Conservation (phyloP, 306 rosid species). For the Rosa multiflora region DNA sequence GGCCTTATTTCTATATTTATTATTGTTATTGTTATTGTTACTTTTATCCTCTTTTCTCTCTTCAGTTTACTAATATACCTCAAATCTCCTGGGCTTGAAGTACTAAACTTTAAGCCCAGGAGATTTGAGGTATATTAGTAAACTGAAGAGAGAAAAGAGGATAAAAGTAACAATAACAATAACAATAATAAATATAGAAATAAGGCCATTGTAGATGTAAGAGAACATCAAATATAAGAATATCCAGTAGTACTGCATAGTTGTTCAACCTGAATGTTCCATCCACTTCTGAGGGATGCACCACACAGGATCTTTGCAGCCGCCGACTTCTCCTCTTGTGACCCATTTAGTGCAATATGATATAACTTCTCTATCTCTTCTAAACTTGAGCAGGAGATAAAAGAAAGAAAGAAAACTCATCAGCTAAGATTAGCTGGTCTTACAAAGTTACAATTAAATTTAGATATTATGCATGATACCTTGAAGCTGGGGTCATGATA, state of each 20-base stretch:
- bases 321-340: constrained; percentile 63
- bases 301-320: constrained; percentile 79
- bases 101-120: not conserved
- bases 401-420: constrained; percentile 16
- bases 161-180: no score
- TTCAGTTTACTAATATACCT: not conserved
- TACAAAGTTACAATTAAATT: constrained; percentile 11
- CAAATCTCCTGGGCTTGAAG: not conserved
- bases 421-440: constrained; percentile 21
- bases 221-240: not conserved
- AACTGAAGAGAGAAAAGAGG: not conserved
- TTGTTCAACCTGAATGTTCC: constrained; percentile 78
- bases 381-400: constrained; percentile 50
- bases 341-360: constrained; percentile 65
- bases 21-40: no score
- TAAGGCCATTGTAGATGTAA: not conserved
- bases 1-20: not conserved
- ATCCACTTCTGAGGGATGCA: constrained; percentile 73
- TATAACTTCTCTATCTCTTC: constrained; percentile 72
- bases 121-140: not conserved
- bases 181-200: no score
- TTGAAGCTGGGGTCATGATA: constrained; percentile 63
- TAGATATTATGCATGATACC: constrained; percentile 35
- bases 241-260: constrained; percentile 22
- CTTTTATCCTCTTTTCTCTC: not conserved